Evolutionary conservation across 768 basidiomycete species (phyloP), one percentile per base, ranked within the genome.

Genomic region (Termitomyces sp.): DNA sequence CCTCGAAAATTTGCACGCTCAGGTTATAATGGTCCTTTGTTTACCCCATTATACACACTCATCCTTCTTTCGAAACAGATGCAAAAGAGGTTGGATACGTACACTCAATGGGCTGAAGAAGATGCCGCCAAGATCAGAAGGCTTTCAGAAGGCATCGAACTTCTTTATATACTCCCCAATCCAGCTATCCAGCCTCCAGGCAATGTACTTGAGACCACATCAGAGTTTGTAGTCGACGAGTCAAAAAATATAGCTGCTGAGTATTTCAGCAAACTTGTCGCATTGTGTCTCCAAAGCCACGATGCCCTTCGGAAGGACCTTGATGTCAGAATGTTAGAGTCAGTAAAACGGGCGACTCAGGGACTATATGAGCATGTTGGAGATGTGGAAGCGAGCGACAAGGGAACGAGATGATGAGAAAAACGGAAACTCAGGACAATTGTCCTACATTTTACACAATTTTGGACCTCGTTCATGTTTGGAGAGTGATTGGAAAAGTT

Each of bases 101-200:
- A 44, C 35, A 22, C 49, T 14, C 32, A 48, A 33, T 52, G 50
- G 50, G 44, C 46, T 20, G 20, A 47, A 26, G 54, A 58, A 40
- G 61, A 61, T 10, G 13, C 26, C 2, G 35, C 43, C 2, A 55
- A 18, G 13, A 61, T 58, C 12, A 8, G 46, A 18, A 51, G 14
- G 13, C 54, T 61, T n/a, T 26, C 49, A 13, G 10, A 32, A 40
- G 36, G 40, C 7, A 18, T 62, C 6, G n/a, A 53, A 13, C 14
- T 28, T 6, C 54, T 59, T 20, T 20, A 35, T 14, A 43, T 44
- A 26, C 61, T 58, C 20, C 61, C 53, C 3, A 56, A 43, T n/a
- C 46, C 54, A 14, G 44, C 46, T 6, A 33, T 38, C 3, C 18
- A 33, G 10, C 54, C 45, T 28, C 32, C 53, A 10, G 45, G 53